Evolutionary conservation across 73 alveolate genomes (phyloP), one percentile per base, ranked within the genome.

Genomic region (Stentor coeruleus): DNA sequence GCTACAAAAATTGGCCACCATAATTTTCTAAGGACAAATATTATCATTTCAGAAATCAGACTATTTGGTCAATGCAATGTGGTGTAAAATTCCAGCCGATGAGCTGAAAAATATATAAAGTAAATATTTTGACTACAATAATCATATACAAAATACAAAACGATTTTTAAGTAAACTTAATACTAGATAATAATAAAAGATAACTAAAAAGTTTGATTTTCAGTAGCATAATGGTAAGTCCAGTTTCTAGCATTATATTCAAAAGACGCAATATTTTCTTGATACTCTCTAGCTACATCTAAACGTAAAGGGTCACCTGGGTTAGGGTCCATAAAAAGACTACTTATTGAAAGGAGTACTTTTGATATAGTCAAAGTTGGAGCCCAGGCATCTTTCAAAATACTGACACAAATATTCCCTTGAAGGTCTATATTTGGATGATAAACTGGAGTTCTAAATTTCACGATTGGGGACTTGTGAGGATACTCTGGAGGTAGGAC

Each of bases 271-370:
- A 84, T 89, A 59, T 83, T 89, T 35, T 83, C 83, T 88, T 87
- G 86, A 37, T 41, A 74, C 39, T 74, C 39, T 31, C 42, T 57
- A 35, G 95, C 94, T 41, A 88, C 74, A 74, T 89, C 92, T 30
- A 85, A 85, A 33, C 81, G 86, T 35, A 93, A 79, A 39, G 93
- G 93, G 59, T 93, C 91, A 89, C 92, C 95, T 0, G 96, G 95
- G 76, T 93, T 92, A 38, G 94, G 93, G 59, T 93, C 97, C 49
- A 93, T 88, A 59, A 93, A 77, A 11, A 93, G 74, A 15, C 88
- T 82, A 66, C 87, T 42, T 58, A 89, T 89, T 28, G 92, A 74
- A 39, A 92, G 86, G 39, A 93, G 92, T 6, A n/a, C 20, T 15
- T 15, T 55, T 26, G 85, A 76, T 77, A 90, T 90, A 11, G 96